Conservation (phyloP, 2,329 filamentous ascomycete species). For the Fonsecaea pedrosoi region DNA sequence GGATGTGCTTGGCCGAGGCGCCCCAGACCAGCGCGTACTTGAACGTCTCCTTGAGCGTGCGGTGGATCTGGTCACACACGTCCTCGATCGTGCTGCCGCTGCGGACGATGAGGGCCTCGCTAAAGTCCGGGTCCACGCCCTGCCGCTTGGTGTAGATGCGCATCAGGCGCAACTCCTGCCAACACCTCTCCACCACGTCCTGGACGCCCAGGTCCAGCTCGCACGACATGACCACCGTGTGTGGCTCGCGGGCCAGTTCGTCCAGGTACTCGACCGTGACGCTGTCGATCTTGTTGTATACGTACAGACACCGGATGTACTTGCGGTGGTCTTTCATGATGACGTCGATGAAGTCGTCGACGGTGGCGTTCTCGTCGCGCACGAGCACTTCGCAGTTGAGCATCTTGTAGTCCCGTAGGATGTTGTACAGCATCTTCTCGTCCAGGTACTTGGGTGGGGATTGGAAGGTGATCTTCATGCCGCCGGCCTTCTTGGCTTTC, state of each 20-base stretch:
- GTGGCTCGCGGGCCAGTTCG: slow-evolving; percentile 85
- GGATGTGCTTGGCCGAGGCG: slow-evolving; percentile 90
- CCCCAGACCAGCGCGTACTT: slow-evolving; percentile 99
- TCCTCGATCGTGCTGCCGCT: slow-evolving; percentile 90
- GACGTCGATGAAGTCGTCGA: slow-evolving; percentile 98
- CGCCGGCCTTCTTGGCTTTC: slow-evolving; percentile 92
- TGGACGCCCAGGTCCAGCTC: slow-evolving; percentile 91
- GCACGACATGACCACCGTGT: slow-evolving; percentile 97
- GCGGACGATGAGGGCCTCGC: slow-evolving; percentile 90
- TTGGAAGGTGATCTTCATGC: slow-evolving; percentile 98
- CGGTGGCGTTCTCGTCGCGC: slow-evolving; percentile 91
- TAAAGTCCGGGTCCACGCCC: slow-evolving; percentile 85
- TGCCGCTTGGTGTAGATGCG: slow-evolving; percentile 96
- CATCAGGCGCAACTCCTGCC: slow-evolving; percentile 89
- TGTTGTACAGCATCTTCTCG: slow-evolving; percentile 98
- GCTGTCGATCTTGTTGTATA: slow-evolving; percentile 99
- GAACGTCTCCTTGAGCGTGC: slow-evolving; percentile 95
- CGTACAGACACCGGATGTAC: slow-evolving; percentile 93
- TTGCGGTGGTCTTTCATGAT: slow-evolving; percentile 99
- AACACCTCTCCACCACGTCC: slow-evolving; percentile 93
- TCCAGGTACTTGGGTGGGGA: slow-evolving; percentile 87
- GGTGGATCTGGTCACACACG: slow-evolving; percentile 93
- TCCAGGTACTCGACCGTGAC: slow-evolving; percentile 94
- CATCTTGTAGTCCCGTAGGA: slow-evolving; percentile 97
- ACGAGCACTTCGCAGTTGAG: slow-evolving; percentile 96